Conservation (phyloP, 805 yeast species). For the Jamesozyma lodderae region DNA sequence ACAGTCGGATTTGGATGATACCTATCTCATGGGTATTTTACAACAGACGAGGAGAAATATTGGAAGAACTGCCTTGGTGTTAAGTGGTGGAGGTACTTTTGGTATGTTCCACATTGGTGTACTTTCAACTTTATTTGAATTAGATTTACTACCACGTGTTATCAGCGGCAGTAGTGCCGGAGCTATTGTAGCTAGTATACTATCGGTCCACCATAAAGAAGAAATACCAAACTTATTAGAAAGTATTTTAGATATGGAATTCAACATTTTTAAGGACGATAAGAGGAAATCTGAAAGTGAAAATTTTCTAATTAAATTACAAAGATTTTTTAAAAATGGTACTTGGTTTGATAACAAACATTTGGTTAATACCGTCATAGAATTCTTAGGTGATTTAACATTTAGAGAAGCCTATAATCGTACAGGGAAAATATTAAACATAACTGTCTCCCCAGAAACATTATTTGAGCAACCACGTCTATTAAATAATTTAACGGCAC, state of each 20-base stretch:
- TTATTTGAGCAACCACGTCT: slow-evolving; percentile 83
- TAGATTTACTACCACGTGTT: slow-evolving; percentile 69
- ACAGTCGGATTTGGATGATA: slow-evolving; percentile 50
- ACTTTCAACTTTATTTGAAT: slow-evolving; percentile 61
- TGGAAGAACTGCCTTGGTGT: slow-evolving; percentile 85
- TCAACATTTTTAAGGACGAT: slow-evolving; percentile 50
- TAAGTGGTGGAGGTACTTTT: slow-evolving; percentile 91
- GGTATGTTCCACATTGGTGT: slow-evolving; percentile 91
- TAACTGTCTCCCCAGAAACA: slow-evolving; percentile 85
- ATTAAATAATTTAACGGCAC: slow-evolving; percentile 68
- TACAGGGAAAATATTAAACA: slow-evolving; percentile 81
- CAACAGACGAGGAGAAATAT: slow-evolving; percentile 80
- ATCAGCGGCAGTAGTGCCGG: slow-evolving; percentile 94
- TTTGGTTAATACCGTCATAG: slow-evolving; percentile 61
- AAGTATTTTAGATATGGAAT: slow-evolving; percentile 32
- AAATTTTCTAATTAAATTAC: slow-evolving; percentile 41
- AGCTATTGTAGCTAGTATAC: slow-evolving; percentile 81
- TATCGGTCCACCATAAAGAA: slow-evolving; percentile 70
- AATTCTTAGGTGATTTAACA: slow-evolving; percentile 77
- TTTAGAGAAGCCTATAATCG: slow-evolving; percentile 89
- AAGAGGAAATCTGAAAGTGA: slow-evolving; percentile 42
- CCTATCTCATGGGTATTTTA: slow-evolving; percentile 63
- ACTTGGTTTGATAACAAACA: slow-evolving; percentile 76
- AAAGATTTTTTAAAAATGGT: slow-evolving; percentile 65
- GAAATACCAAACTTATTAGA: slow-evolving; percentile 53